These are phyloP conservation scores for Linum lewisii DNA, from an alignment of 345 rosid species.

Conservation along the genomic window DNA sequence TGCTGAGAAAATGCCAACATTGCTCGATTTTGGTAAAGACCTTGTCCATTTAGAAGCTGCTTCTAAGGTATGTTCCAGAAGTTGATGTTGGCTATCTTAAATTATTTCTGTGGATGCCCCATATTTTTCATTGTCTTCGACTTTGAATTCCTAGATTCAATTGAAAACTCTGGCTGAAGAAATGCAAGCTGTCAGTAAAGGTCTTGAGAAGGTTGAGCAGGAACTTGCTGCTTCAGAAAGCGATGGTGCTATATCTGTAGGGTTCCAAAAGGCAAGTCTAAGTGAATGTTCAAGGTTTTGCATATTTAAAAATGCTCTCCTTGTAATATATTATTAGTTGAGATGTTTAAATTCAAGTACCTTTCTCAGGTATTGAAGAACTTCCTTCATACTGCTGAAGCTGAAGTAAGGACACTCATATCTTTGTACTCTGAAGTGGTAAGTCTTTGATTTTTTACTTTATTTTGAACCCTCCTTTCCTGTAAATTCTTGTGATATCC, in stretches of 20 bases:
- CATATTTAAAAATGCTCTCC: constrained; percentile 6
- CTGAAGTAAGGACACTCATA: constrained; percentile 68
- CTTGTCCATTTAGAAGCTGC: constrained; percentile 90
- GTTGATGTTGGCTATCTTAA: constrained; percentile 4
- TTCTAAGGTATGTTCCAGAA: constrained; percentile 55
- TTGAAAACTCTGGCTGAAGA: constrained; percentile 93
- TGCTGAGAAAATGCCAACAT: constrained; percentile 86
- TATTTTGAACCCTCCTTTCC: background rate
- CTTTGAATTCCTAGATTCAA: constrained; percentile 54
- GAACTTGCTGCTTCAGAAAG: constrained; percentile 76
- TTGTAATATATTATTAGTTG: background rate
- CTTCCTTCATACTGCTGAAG: constrained; percentile 87
- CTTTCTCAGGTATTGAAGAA: constrained; percentile 53
- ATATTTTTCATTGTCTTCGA: constrained; percentile 1
- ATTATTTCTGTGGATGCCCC: background rate
- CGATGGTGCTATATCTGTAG: constrained; percentile 74
- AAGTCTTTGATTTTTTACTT: constrained; percentile 17
- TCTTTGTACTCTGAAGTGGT: constrained; percentile 86
- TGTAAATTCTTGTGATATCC: background rate
- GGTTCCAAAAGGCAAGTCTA: constrained; percentile 73
- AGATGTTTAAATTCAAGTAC: background rate
- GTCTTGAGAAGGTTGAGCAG: constrained; percentile 89
- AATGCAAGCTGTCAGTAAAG: constrained; percentile 97
- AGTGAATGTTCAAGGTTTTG: constrained; percentile 7
- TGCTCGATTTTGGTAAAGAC: constrained; percentile 84